These are phyloP conservation scores for Tetracladium marchalianum DNA, from an alignment of 495 filamentous ascomycete species.

Conservation along the genomic window DNA sequence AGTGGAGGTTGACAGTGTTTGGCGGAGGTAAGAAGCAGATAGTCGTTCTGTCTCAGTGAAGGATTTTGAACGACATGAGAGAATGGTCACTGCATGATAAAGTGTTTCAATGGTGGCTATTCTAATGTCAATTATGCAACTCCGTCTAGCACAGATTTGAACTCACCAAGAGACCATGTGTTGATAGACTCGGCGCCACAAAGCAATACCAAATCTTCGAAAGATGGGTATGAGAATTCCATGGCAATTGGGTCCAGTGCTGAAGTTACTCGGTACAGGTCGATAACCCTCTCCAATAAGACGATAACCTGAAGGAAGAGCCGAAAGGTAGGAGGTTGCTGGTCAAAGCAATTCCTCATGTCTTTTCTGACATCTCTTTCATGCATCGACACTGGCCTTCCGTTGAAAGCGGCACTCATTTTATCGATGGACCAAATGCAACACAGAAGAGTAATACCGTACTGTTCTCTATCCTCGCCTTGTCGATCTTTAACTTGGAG, in stretches of 20 bases:
- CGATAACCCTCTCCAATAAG: constrained; percentile 54
- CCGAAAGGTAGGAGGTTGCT: constrained; percentile 34
- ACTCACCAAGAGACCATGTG: constrained; percentile 36
- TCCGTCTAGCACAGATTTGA: constrained; percentile 12
- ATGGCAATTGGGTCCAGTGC: constrained; percentile 36
- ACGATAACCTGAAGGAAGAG: constrained; percentile 36
- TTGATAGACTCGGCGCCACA: constrained; percentile 30
- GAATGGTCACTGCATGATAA: constrained; percentile 60
- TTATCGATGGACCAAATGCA: constrained; percentile 60
- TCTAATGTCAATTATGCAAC: background rate
- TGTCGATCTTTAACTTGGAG: constrained; percentile 40
- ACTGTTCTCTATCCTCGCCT: constrained; percentile 16
- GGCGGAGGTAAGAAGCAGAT: constrained; percentile 43
- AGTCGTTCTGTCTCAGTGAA: constrained; percentile 42
- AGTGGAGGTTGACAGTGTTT: constrained; percentile 53
- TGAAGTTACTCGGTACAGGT: constrained; percentile 50
- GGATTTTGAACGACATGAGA: constrained; percentile 39
- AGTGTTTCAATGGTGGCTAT: constrained; percentile 55
- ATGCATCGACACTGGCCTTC: constrained; percentile 53
- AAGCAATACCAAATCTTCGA: constrained; percentile 54
- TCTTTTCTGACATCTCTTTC: constrained; percentile 50
- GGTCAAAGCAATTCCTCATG: constrained; percentile 43
- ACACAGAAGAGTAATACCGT: constrained; percentile 44
- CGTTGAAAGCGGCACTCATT: constrained; percentile 51
- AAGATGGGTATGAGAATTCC: constrained; percentile 44